Conservation (phyloP, 148 eudicot genomes). For the Suaeda aralocaspica region DNA sequence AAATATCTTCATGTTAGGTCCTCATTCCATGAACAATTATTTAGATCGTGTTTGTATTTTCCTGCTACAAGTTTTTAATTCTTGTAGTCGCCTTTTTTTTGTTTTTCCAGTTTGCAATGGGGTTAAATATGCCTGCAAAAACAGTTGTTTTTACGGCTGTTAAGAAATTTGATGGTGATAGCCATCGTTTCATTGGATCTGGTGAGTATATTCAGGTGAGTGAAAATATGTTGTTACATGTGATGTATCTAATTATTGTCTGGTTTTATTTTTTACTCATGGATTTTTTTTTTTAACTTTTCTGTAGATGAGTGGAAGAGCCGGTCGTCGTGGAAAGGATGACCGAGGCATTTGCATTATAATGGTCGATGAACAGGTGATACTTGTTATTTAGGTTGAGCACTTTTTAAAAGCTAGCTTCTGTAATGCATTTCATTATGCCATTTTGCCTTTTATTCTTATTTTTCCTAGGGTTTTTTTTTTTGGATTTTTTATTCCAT, state of each 20-base stretch:
- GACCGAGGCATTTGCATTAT: slow-evolving; percentile 96
- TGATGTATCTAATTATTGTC: background rate
- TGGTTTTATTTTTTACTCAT: slow-evolving; percentile 14
- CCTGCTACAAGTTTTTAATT: background rate
- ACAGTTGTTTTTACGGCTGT: slow-evolving; percentile 96
- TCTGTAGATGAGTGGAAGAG: slow-evolving; percentile 96
- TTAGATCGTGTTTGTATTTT: slow-evolving; percentile 2
- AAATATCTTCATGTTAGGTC: background rate
- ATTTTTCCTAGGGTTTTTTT: background rate
- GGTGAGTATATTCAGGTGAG: slow-evolving; percentile 99
- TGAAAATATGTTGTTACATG: slow-evolving; percentile 14
- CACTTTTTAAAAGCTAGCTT: background rate
- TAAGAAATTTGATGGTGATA: slow-evolving; percentile 97
- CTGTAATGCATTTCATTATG: background rate
- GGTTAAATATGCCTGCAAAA: slow-evolving; percentile 99
- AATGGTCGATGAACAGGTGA: slow-evolving; percentile 96
- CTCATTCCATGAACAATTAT: background rate
- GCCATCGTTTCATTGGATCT: slow-evolving; percentile 88
- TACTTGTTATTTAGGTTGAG: background rate
- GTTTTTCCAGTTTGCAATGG: slow-evolving; percentile 92
- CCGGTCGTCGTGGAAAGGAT: slow-evolving; percentile 99
- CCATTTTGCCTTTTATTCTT: background rate
- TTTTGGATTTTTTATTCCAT: background rate
- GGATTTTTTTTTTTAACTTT: background rate
- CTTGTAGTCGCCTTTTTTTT: slow-evolving; percentile 10